A percentile compares a stretch with the other conserved stretches of the same genome.
Evolutionary conservation across 176 grass and related monocot species (phyloP).

Genomic region (Echinochloa phyllopogon): DNA sequence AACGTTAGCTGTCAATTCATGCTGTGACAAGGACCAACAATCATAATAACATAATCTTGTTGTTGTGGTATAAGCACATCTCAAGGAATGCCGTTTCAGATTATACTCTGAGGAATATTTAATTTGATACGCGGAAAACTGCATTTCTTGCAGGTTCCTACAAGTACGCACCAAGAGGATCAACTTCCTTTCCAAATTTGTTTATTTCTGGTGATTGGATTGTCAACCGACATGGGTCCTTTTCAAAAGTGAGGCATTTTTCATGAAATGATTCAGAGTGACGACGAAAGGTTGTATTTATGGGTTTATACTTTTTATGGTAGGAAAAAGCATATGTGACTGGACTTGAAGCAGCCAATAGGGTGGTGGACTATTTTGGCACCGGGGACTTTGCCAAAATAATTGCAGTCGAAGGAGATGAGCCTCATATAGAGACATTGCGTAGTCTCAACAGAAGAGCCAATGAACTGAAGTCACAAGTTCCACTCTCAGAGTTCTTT

Average conservation of each 20-base stretch:
- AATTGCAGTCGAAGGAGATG: constrained; percentile 82
- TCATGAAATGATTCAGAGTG: constrained; percentile 18
- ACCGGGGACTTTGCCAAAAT: constrained; percentile 88
- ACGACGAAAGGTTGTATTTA: constrained; percentile 22
- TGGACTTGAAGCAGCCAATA: constrained; percentile 89
- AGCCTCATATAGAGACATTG: constrained; percentile 68
- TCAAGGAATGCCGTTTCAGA: not conserved
- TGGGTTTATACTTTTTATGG: constrained; percentile 31
- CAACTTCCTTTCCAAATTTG: constrained; percentile 79
- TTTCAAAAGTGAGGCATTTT: constrained; percentile 67
- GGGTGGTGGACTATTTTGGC: constrained; percentile 71
- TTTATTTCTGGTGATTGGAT: constrained; percentile 94
- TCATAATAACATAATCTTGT: not conserved
- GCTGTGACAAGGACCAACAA: constrained; percentile 24
- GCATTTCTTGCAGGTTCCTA: constrained; percentile 69
- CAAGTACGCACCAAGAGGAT: constrained; percentile 67
- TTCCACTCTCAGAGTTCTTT: constrained; percentile 71
- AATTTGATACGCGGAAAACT: constrained; percentile 23
- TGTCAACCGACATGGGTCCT: constrained; percentile 83
- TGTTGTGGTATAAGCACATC: not conserved
- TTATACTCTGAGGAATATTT: not conserved
- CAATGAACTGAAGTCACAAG: constrained; percentile 66
- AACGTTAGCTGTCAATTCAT: constrained; percentile 15
- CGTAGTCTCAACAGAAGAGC: constrained; percentile 68
- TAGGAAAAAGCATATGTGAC: constrained; percentile 94